Evolutionary conservation across 164 flowering plant genomes (phyloP), one percentile per base, ranked within the genome.

Genomic region (Taxillus chinensis): DNA sequence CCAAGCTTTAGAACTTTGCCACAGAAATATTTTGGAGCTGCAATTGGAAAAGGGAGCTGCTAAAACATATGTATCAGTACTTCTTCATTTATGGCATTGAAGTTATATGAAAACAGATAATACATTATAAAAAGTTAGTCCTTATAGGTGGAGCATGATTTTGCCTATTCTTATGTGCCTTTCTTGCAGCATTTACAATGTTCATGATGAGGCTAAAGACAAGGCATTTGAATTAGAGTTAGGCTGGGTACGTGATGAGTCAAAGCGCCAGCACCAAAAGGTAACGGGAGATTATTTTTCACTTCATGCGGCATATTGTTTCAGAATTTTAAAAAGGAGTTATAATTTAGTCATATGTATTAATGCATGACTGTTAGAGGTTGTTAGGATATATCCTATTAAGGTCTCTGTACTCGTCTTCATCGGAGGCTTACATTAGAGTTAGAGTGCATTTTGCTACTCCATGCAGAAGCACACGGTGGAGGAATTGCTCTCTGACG

Each of bases 401-500:
- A 0, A 27, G 48, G 8, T 43, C 39, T 63, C 5, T 15, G 38
- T 37, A 0, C 13, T 11, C 51, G 51, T 48, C 27, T 27, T 27
- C 41, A 15, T 14, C 54, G 15, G 53, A 17, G 13, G 62, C 48
- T 13, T 7, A 59, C 0, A 17, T 15, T 41, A 45, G 48, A 39
- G 59, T 49, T 11, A 69, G 68, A 14, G 56, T 64, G 70, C 59
- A 70, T 38, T 64, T 63, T 63, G 60, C 55, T 62, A 46, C 43
- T 54, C 60, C 60, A 0, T 62, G 66, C 60, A 59, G 27, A 41
- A 11, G 49, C 53, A 57, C 64, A 59, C 38, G 58, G 27, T 27
- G 27, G 51, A 42, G 52, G 52, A 46, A 37, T 16, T 57, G 67
- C 9, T 58, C 61, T 57, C 54, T 73, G 64, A 58, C 16, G 41